Base-by-base conservation (phyloP, 2,329 filamentous ascomycete genomes). In the Paraconiothyrium sp. region DNA sequence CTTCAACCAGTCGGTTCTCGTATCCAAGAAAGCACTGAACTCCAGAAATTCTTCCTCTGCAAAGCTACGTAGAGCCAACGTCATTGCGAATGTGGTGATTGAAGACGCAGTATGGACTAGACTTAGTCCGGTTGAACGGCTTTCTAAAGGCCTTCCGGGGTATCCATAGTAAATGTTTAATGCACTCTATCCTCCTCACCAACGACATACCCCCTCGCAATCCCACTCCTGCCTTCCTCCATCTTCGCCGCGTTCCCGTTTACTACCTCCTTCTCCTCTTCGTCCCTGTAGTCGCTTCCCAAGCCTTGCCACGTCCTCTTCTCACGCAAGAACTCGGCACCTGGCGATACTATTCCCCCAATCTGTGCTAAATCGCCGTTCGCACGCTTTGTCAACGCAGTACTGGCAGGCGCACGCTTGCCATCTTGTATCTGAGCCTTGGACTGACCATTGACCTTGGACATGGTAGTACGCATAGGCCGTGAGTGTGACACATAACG, bases 261-360 rank as follows among this genome's bases (percentile, higher is more conserved):
- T 4, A 51, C 57, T 4, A 49, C 57, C 82, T 72, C 64, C 57
- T 87, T 84, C 14, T 81, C 81, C 34, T 89, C 86, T 66, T 87
- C 87, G 66, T 79, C 80, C 61, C 85, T 84, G 71, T 93, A 96
- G 76, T 99, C 95, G 64, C 88, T 97, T 0, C 95, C 95, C 27
- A 99, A 80, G 0, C 95, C 95, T 73, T 91, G 91, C 95, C 95
- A 99, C 4, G 92, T 97, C 59, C 95, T 83, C 71, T 94, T 88
- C 3, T 90, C 91, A 35, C 90, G 87, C 65, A 99, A 81, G 69
- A 88, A 98, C 76, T 97, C 92, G 0, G 95, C 95, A 0, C 93
- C 95, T 0, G 95, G 95, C 49, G 94, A 98, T n/a, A 91, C 84
- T 0, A 94, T 87, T 7, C 93, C 93, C 55, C 94, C 94, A 68